These are phyloP conservation scores for Stagonosporopsis vannaccii DNA, from an alignment of 2,329 filamentous ascomycete genomes.

Conservation along the genomic window DNA sequence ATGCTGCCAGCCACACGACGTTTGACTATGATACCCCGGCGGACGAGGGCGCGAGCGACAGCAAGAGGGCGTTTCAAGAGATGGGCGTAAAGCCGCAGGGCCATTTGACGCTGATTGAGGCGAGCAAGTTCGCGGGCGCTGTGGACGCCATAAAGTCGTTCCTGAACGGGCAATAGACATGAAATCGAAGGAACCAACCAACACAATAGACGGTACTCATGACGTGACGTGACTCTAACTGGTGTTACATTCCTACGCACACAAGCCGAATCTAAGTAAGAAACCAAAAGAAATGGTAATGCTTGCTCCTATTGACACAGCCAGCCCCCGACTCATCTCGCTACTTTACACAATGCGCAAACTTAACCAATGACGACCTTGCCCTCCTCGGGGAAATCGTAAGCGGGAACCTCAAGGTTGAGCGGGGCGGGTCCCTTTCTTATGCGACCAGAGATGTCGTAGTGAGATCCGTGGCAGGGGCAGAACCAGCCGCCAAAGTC, in stretches of 20 bases:
- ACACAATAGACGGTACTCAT: not conserved
- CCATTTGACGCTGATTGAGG: conserved; percentile 87
- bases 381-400: conserved; percentile 91
- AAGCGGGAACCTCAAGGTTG: conserved; percentile 92
- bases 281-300: conserved; percentile 42
- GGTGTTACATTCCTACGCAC: conserved; percentile 49
- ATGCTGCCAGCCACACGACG: conserved; percentile 72
- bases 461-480: conserved; percentile 99
- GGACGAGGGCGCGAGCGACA: conserved; percentile 83
- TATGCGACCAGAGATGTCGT: conserved; percentile 98
- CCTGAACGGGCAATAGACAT: conserved; percentile 55
- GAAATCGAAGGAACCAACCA: not conserved
- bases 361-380: conserved; percentile 89
- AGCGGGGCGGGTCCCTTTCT: conserved; percentile 96
- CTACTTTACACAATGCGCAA: conserved; percentile 33
- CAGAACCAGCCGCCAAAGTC: conserved; percentile 99
- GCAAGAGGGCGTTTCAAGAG: conserved; percentile 94
- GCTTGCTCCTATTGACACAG: conserved; percentile 48
- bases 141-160: conserved; percentile 80
- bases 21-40: conserved; percentile 81
- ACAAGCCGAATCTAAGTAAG: conserved; percentile 44
- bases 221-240: conserved; percentile 34
- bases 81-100: conserved; percentile 85
- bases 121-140: conserved; percentile 74
- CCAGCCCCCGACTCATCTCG: conserved; percentile 14